Percentiles rank a stretch among this genome's conserved stretches.
These are phyloP conservation scores for Termitomyces sp. DNA, from an alignment of 768 basidiomycete genomes.

Conservation along the genomic window DNA sequence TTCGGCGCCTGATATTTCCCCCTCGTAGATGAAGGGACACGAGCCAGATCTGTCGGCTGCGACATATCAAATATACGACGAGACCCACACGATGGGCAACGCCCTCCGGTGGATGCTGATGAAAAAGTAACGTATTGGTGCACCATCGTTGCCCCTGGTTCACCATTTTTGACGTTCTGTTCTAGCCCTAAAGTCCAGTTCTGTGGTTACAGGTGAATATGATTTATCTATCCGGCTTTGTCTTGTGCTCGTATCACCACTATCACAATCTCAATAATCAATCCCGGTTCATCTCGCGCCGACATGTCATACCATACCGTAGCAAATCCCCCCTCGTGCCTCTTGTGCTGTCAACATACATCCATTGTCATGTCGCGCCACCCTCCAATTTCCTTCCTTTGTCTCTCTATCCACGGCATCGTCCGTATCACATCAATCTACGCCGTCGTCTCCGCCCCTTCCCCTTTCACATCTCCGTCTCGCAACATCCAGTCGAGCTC, in stretches of 20 bases:
- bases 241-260: not conserved
- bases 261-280: no score
- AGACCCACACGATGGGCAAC: slow-evolving; percentile 96
- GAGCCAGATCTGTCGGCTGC: slow-evolving; percentile 78
- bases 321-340: not conserved
- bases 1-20: not conserved
- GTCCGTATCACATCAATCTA: not conserved
- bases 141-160: no score
- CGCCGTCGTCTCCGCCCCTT: no score
- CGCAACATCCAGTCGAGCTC: not conserved
- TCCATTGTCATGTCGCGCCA: not conserved
- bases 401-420: not conserved
- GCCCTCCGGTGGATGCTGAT: slow-evolving; percentile 96
- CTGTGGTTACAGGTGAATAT: slow-evolving; percentile 87
- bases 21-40: slow-evolving; percentile 75
- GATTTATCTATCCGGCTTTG: not conserved
- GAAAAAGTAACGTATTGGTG: no score
- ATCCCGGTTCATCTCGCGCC: not conserved
- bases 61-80: slow-evolving; percentile 89
- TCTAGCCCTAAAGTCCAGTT: slow-evolving; percentile 92
- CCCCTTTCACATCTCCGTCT: not conserved
- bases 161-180: slow-evolving; percentile 7
- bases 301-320: not conserved
- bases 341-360: not conserved
- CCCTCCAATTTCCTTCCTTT: not conserved